A percentile compares a stretch with the other conserved stretches of the same genome.
Conservation (phyloP, 192 early-diverging fungal species). For the Geranomyces michiganensis region DNA sequence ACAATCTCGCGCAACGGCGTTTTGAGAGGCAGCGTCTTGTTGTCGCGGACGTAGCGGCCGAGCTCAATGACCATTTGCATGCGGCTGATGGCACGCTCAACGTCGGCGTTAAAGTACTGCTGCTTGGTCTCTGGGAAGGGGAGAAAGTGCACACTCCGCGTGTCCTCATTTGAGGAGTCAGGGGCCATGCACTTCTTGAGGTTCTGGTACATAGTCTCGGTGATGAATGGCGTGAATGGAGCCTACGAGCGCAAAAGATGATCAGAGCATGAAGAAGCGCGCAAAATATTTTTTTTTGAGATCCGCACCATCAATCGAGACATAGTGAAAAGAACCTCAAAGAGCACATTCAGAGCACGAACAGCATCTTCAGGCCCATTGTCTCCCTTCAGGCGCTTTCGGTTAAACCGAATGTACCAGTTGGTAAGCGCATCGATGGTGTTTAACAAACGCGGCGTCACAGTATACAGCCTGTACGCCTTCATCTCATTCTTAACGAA, state of each 20-base stretch:
- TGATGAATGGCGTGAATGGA: slow-evolving; percentile 96
- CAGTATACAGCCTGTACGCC: slow-evolving; percentile 96
- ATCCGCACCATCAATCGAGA: slow-evolving; percentile 78
- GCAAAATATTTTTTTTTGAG: slow-evolving; percentile 4
- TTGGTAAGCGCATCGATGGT: slow-evolving; percentile 96
- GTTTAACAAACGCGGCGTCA: slow-evolving; percentile 86
- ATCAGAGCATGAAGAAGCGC: slow-evolving; percentile 1
- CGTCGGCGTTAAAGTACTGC: slow-evolving; percentile 94
- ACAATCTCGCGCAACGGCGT: slow-evolving; percentile 91
- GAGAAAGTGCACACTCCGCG: slow-evolving; percentile 92
- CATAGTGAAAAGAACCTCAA: slow-evolving; percentile 92
- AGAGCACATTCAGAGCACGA: slow-evolving; percentile 89
- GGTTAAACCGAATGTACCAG: slow-evolving; percentile 99
- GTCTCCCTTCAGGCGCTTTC: slow-evolving; percentile 94
- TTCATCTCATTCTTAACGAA: slow-evolving; percentile 93
- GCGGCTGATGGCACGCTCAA: slow-evolving; percentile 91
- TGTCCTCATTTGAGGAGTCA: slow-evolving; percentile 57
- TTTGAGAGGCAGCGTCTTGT: slow-evolving; percentile 91
- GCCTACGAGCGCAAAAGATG: slow-evolving; percentile 55
- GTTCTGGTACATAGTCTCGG: slow-evolving; percentile 97
- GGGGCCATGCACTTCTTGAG: slow-evolving; percentile 74
- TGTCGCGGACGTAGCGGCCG: slow-evolving; percentile 88
- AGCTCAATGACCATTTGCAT: slow-evolving; percentile 98
- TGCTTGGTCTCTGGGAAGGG: slow-evolving; percentile 88
- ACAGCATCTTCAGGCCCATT: slow-evolving; percentile 83